phyloP scores from a whole-genome alignment of 345 rosid genomes.

The Citrus hindsii region DNA sequence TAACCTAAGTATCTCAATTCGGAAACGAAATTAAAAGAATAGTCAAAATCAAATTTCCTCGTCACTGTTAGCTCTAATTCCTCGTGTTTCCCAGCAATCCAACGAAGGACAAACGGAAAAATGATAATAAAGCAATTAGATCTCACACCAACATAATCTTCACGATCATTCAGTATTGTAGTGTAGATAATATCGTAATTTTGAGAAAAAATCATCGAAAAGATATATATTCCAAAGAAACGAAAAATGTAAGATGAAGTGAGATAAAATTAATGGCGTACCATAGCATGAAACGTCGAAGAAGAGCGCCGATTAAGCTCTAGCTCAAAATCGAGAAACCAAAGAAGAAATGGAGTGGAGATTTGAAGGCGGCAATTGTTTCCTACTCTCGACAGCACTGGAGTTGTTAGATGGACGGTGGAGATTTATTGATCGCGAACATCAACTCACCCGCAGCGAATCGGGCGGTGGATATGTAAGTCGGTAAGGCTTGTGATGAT shows the following conservation, averaged over 20 bases:
- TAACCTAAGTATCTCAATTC: not conserved
- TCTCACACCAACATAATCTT: not conserved
- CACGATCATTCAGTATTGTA: not conserved
- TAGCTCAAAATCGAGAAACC: slow-evolving; percentile 7
- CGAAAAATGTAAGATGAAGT: not conserved
- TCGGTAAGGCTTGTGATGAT: slow-evolving; percentile 10
- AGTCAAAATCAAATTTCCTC: not conserved
- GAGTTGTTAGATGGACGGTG: not conserved
- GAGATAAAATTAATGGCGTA: not conserved
- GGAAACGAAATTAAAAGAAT: not conserved
- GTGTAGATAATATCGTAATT: not conserved
- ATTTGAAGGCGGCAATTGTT: not conserved
- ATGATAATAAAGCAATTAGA: not conserved
- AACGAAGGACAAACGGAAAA: not conserved
- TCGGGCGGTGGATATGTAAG: not conserved
- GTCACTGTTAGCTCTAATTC: not conserved
- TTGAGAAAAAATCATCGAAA: not conserved
- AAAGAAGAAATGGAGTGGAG: not conserved
- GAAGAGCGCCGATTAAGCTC: slow-evolving; percentile 11
- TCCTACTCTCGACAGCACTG: not conserved
- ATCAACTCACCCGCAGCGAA: not conserved
- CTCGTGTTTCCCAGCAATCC: not conserved
- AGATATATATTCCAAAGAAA: not conserved
- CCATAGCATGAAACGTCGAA: slow-evolving; percentile 27
- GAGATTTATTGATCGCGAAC: not conserved